Percentiles rank a stretch among this genome's conserved stretches.
phyloP scores from a whole-genome alignment of 73 alveolate genomes.

The Paramecium sonneborni region DNA sequence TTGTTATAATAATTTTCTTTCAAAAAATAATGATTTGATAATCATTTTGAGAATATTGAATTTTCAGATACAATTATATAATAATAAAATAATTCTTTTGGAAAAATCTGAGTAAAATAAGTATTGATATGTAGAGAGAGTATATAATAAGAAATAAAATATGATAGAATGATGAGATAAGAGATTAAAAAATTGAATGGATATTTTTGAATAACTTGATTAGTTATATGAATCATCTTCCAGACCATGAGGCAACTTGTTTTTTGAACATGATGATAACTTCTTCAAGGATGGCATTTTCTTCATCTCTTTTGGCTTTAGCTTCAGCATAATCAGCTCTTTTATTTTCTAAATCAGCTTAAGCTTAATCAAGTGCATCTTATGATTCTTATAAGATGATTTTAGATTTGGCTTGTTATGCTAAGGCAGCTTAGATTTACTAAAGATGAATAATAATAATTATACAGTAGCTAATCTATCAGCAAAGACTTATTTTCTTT shows the following conservation, averaged over 20 bases:
- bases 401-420: constrained; percentile 50
- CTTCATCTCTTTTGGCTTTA: constrained; percentile 55
- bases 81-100: too few species aligned
- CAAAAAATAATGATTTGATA: too few species aligned
- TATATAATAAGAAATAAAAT: too few species aligned
- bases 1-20: too few species aligned
- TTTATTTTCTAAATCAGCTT: constrained; percentile 33
- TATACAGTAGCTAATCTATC: constrained; percentile 54
- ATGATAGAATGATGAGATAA: too few species aligned
- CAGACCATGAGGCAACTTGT: constrained; percentile 59
- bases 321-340: constrained; percentile 48
- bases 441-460: neutral
- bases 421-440: constrained; percentile 53
- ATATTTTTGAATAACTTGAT: neutral
- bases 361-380: constrained; percentile 53
- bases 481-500: constrained; percentile 54
- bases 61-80: too few species aligned
- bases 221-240: constrained; percentile 53
- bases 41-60: too few species aligned
- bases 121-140: too few species aligned
- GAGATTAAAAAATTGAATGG: neutral
- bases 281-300: constrained; percentile 47
- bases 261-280: constrained; percentile 48
- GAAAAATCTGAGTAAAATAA: too few species aligned
- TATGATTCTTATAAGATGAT: constrained; percentile 38